Base-by-base conservation (phyloP, 2,329 filamentous ascomycete genomes). In the Zymoseptoria ardabiliae region DNA sequence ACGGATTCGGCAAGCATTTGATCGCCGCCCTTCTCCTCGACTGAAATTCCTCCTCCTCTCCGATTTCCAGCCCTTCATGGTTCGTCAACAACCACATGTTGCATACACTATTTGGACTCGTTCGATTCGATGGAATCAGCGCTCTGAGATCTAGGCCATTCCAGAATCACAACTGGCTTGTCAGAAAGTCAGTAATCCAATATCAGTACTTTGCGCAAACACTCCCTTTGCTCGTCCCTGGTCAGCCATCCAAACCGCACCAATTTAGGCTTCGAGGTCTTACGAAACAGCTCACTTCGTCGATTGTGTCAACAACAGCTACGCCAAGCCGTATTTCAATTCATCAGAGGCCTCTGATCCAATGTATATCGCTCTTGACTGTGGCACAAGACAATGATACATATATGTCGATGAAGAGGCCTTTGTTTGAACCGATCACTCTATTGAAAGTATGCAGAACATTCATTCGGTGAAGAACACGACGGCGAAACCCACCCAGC, bases 401-500 rank as follows among this genome's bases (percentile, higher is more conserved):
- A 13, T n/a, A 17, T 13, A n/a, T n/a, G 6, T 45, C 11, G 35
- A n/a, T 5, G 17, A 7, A 7, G 35, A n/a, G 11, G 13, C 17
- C 17, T 45, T n/a, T 13, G 11, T 17, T 17, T 5, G 5, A 17
- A 7, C 2, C 17, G 35, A 45, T 5, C 5, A 17, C 11, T 7
- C 35, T 45, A 45, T 7, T 5, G 6, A 5, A 17, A 17, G 13
- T 2, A 17, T n/a, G n/a, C 11, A 45, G 3, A 5, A 6, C 5
- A 17, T 45, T 19, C 59, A 72, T 22, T 71, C 72, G 7, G 69
- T 73, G 56, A 97, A 92, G 76, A 93, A 97, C 55, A 97, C 91
- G 30, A 96, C 89, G 78, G 92, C 85, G 73, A 96, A 97, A 9
- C 94, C 92, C 49, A 97, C 70, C 93, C 93, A 97, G 76, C 94